Evolutionary conservation across 306 rosid genomes (phyloP), one percentile per base, ranked within the genome.

Genomic region (Calophaca sinica): DNA sequence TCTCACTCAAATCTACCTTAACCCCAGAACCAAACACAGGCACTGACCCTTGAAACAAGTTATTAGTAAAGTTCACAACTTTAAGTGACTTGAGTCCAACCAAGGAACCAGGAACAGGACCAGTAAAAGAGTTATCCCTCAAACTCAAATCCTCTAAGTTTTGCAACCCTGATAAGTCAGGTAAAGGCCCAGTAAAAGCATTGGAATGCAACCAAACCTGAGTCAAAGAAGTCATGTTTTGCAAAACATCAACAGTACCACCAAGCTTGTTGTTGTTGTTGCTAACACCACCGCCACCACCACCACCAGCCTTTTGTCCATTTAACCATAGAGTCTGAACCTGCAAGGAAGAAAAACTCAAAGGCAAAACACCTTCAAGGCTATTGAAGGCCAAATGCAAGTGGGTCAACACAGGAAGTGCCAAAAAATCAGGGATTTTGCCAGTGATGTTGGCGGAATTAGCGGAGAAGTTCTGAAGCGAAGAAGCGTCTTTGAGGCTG

Each of bases 201-300:
- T 92, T 92, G 0, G 83, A 79, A 12, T 92, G 96, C 85, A 92
- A 48, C 97, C 96, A 92, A 87, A 88, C 87, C 79, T 89, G 82
- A 2, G 52, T 85, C 82, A 92, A 77, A 6, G 57, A 79, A 45
- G 89, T 92, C 93, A 92, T 89, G 70, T 89, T 89, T 77, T 78
- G 82, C 35, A 92, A 29, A 66, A 89, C 89, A 44, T 61, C 87
- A 50, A 88, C 73, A 28, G 4, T 9, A 3, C 97, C 96, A 59
- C 75, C 81, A 38, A 89, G 90, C 83, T 7, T 54, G 12, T 74
- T 85, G 11, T 38, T 38, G 7, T 20, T 20, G 26, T 20, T 20
- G 26, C 26, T 20, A 20, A 0, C 26, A 20, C 26, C 26, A 20
- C 6, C 3, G 12, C 26, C 26, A 20, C 26, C 26, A 20, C 6